Percentiles rank a stretch among this genome's conserved stretches.
These are phyloP conservation scores for Geosmithia flava DNA, from an alignment of 2,329 filamentous ascomycete species.

Conservation along the genomic window DNA sequence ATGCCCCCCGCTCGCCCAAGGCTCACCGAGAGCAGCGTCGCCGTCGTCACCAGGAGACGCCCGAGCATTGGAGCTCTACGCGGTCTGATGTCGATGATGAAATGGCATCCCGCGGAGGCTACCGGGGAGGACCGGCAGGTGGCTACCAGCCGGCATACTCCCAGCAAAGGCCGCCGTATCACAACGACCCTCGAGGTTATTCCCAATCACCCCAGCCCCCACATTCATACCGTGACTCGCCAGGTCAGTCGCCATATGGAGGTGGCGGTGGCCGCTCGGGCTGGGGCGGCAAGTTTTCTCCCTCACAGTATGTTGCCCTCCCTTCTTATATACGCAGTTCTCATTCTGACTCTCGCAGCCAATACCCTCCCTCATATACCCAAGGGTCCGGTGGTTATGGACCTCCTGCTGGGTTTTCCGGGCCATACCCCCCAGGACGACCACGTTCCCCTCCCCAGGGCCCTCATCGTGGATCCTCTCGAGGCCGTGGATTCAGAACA, in stretches of 20 bases:
- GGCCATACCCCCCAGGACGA: conserved; percentile 37
- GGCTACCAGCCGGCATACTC: conserved; percentile 23
- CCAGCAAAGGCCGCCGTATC: conserved; percentile 21
- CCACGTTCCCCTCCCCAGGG: conserved; percentile 25
- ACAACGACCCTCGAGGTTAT: conserved; percentile 22
- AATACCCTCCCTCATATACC: conserved; percentile 49
- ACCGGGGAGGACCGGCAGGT: conserved; percentile 18
- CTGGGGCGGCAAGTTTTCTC: conserved; percentile 24
- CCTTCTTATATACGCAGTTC: conserved; percentile 1
- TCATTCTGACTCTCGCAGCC: conserved; percentile 24
- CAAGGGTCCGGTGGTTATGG: conserved; percentile 35
- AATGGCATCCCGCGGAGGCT: conserved; percentile 30
- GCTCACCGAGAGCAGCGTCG: conserved; percentile 12
- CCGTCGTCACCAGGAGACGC: conserved; percentile 10
- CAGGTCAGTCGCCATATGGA: conserved; percentile 27
- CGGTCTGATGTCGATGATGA: conserved; percentile 38
- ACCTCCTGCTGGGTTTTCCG: conserved; percentile 38
- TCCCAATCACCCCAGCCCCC: conserved; percentile 29
- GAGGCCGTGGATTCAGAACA: conserved; percentile 41
- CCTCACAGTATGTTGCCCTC: conserved; percentile 24
- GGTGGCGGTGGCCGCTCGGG: conserved; percentile 19
- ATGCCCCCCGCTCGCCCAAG: conserved; percentile 9
- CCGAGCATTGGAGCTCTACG: conserved; percentile 24
- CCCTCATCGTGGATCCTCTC: background rate
- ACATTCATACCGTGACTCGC: conserved; percentile 31